These are phyloP conservation scores for Sclerotinia minor DNA, from an alignment of 2,329 filamentous ascomycete genomes.

Conservation along the genomic window DNA sequence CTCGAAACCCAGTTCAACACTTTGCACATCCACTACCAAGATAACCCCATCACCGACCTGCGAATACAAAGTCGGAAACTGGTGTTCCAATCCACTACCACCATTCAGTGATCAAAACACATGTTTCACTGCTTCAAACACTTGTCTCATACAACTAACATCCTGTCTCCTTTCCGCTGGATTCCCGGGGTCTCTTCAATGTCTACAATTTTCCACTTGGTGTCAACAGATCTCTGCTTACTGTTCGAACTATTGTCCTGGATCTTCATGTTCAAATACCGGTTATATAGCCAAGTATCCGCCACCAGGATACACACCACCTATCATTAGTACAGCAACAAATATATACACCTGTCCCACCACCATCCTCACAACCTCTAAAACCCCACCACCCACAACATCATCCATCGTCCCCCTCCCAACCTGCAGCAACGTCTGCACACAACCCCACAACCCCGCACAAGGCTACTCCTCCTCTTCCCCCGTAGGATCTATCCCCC, in stretches of 20 bases:
- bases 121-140: slow-evolving; percentile 47
- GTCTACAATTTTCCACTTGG: slow-evolving; percentile 54
- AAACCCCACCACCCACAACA: slow-evolving; percentile 39
- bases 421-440: slow-evolving; percentile 51
- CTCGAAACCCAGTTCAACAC: slow-evolving; percentile 30
- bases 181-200: slow-evolving; percentile 51
- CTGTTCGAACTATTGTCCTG: slow-evolving; percentile 46
- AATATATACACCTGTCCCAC: slow-evolving; percentile 42
- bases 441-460: slow-evolving; percentile 55
- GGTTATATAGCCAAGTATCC: slow-evolving; percentile 48
- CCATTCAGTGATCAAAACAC: slow-evolving; percentile 47
- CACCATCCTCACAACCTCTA: slow-evolving; percentile 37
- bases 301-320: slow-evolving; percentile 43
- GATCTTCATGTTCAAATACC: slow-evolving; percentile 46
- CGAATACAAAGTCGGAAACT: slow-evolving; percentile 56
- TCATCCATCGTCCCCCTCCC: slow-evolving; percentile 46
- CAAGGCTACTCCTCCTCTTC: slow-evolving; percentile 68
- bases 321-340: slow-evolving; percentile 46
- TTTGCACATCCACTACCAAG: slow-evolving; percentile 50
- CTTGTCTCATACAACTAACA: slow-evolving; percentile 49
- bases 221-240: slow-evolving; percentile 50
- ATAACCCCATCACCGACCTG: slow-evolving; percentile 48
- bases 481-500: slow-evolving; percentile 52
- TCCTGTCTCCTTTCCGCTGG: slow-evolving; percentile 55
- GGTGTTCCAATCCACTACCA: slow-evolving; percentile 54